Evolutionary conservation across 1,284 basidiomycete species (phyloP).

Genomic region (Puccinia polysora): DNA sequence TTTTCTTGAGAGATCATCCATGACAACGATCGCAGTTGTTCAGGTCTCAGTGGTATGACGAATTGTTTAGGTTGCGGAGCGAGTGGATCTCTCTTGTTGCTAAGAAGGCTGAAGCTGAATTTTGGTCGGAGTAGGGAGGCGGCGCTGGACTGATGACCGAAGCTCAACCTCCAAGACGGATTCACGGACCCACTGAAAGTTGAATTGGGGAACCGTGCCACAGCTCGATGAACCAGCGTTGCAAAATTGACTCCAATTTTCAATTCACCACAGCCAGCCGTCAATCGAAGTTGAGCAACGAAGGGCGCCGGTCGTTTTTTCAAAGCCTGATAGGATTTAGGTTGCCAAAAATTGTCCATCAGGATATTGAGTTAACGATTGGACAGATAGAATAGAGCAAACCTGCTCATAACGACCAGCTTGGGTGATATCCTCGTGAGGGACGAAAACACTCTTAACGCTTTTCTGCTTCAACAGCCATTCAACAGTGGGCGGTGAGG

Average conservation of each 20-base stretch:
- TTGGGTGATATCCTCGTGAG: constrained; percentile 74
- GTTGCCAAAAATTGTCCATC: too few relatives aligned
- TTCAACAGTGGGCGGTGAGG: constrained; percentile 50
- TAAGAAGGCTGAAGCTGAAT: constrained; percentile 65
- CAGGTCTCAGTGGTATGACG: constrained; percentile 66
- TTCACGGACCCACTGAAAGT: constrained; percentile 57
- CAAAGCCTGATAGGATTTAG: constrained; percentile 57
- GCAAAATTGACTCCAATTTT: constrained; percentile 81
- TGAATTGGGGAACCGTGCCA: constrained; percentile 68
- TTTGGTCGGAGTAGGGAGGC: constrained; percentile 56
- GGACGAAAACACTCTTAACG: constrained; percentile 51
- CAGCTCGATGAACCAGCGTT: constrained; percentile 79
- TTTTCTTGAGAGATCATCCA: constrained; percentile 86
- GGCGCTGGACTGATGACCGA: constrained; percentile 63
- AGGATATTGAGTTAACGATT: not conserved
- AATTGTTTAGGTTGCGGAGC: constrained; percentile 76
- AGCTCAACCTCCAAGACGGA: constrained; percentile 75
- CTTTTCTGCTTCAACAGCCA: constrained; percentile 58
- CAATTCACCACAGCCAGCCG: constrained; percentile 62
- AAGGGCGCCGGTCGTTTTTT: constrained; percentile 83
- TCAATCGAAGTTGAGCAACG: constrained; percentile 74
- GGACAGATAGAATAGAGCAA: constrained; percentile 26
- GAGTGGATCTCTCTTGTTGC: constrained; percentile 71
- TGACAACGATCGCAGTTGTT: constrained; percentile 80
- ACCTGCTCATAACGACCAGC: constrained; percentile 55